Percentiles rank a stretch among this genome's conserved stretches.
Evolutionary conservation across 2,329 filamentous ascomycete genomes (phyloP).

Genomic region (Trichoderma simmonsii): DNA sequence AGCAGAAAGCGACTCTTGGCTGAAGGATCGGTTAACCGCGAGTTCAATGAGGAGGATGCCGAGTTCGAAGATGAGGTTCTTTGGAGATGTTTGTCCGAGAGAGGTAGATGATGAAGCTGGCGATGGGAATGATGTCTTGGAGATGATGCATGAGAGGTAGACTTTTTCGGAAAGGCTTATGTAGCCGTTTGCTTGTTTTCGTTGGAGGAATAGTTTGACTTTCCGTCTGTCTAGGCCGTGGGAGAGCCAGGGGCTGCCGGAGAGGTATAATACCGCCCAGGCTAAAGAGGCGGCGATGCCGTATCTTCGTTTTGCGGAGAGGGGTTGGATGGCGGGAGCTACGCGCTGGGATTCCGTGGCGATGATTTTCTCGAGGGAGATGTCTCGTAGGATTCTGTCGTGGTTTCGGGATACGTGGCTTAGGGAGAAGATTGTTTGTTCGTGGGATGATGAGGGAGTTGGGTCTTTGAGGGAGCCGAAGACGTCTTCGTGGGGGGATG

Average conservation of each 20-base stretch:
- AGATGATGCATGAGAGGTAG: constrained; percentile 1
- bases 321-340: constrained; percentile 12
- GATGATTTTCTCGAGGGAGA: constrained; percentile 10
- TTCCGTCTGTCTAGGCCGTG: not conserved
- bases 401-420: not conserved
- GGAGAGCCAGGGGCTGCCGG: constrained; percentile 8
- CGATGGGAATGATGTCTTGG: not conserved
- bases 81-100: not conserved
- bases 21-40: constrained; percentile 10
- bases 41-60: constrained; percentile 16
- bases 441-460: not conserved
- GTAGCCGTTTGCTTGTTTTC: not conserved
- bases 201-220: constrained; percentile 3
- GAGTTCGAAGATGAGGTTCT: constrained; percentile 10
- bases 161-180: constrained; percentile 10
- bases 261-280: constrained; percentile 4
- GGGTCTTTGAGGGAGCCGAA: constrained; percentile 3
- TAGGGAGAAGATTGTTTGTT: not conserved
- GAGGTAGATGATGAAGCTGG: not conserved
- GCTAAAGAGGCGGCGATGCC: constrained; percentile 11
- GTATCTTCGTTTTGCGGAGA: constrained; percentile 10
- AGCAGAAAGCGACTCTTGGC: not conserved
- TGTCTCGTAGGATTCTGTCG: not conserved
- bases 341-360: not conserved
- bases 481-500: not conserved